Base-by-base conservation (phyloP, 2,329 filamentous ascomycete genomes). In the Aspergillus spinulosporus region DNA sequence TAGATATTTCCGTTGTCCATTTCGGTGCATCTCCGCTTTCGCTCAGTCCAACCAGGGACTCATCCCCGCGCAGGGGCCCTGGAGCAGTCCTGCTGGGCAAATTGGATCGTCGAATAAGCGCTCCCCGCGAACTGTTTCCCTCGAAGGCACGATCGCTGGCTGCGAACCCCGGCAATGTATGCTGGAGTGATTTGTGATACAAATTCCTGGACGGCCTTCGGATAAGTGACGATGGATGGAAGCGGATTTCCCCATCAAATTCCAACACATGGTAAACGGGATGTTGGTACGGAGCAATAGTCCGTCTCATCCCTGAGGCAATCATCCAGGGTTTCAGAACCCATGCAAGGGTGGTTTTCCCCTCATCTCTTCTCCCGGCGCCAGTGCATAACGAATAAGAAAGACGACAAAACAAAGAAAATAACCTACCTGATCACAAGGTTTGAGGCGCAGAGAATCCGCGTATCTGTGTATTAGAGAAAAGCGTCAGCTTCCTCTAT, bases 101-200 rank as follows among this genome's bases (percentile, higher is more conserved):
- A 46, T 42, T 51, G 52, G 44, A 53, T 49, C 52, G 53, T 60
- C 58, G 46, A 57, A 58, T 56, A 58, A 52, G 58, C 58, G 49
- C 58, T 45, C 47, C 50, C 52, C 52, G 56, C 49, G 49, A 56
- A 59, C 53, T 53, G 53, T 59, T 56, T 53, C 45, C 53, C 53
- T 15, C 34, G n/a, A 29, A 55, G 49, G 28, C 42, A 37, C 49
- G 34, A 49, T 58, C 52, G 36, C 31, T 57, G 54, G 44, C 26
- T 46, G 26, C 37, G 44, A 32, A 42, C 5, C 15, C 40, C 15
- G 40, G 58, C 55, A 56, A 39, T 48, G 44, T 46, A 34, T 14
- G 15, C 29, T 46, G 43, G 26, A 15, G 12, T 32, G 37, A 43
- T 42, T 31, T 43, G 49, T 28, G 15, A 15, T 45, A 40, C 42